These are phyloP conservation scores for Conticribra guillardii DNA, from an alignment of 108 stramenopile genomes.

Conservation along the genomic window DNA sequence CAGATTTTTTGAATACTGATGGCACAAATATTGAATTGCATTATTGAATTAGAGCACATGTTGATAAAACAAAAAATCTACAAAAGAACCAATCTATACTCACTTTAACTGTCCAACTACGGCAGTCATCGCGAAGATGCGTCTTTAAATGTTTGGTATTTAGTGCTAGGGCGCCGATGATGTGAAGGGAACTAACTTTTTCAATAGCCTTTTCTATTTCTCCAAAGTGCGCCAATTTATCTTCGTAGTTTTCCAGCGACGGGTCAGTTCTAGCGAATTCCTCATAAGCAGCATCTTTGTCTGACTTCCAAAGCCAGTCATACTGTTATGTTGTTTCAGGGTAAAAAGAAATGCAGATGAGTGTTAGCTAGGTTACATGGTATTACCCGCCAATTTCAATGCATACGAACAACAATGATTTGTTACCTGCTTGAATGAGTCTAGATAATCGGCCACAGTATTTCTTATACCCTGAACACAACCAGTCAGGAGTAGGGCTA, in stretches of 20 bases:
- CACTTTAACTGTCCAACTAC: constrained; percentile 76
- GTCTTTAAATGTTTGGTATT: constrained; percentile 79
- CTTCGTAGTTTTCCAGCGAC: constrained; percentile 79
- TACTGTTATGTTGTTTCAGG: constrained; percentile 46
- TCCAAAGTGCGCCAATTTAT: constrained; percentile 66
- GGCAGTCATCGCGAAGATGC: constrained; percentile 74
- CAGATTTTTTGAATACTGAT: constrained; percentile 54
- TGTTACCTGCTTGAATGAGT: constrained; percentile 51
- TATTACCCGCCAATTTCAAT: background rate
- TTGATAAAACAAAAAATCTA: background rate
- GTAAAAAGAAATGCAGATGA: constrained; percentile 20
- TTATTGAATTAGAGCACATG: background rate
- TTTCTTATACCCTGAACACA: constrained; percentile 88
- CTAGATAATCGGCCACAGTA: constrained; percentile 86
- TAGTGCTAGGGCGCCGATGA: constrained; percentile 89
- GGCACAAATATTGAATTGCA: too few species aligned
- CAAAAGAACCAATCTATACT: background rate
- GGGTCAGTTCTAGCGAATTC: constrained; percentile 74
- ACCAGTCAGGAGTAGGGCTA: constrained; percentile 88
- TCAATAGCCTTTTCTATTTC: constrained; percentile 72
- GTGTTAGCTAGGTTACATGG: constrained; percentile 6
- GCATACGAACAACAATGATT: background rate
- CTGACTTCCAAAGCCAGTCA: constrained; percentile 90
- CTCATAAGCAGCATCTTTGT: constrained; percentile 84
- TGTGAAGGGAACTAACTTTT: constrained; percentile 73